Conservation (phyloP, 345 rosid genomes). For the Laguncularia racemosa region DNA sequence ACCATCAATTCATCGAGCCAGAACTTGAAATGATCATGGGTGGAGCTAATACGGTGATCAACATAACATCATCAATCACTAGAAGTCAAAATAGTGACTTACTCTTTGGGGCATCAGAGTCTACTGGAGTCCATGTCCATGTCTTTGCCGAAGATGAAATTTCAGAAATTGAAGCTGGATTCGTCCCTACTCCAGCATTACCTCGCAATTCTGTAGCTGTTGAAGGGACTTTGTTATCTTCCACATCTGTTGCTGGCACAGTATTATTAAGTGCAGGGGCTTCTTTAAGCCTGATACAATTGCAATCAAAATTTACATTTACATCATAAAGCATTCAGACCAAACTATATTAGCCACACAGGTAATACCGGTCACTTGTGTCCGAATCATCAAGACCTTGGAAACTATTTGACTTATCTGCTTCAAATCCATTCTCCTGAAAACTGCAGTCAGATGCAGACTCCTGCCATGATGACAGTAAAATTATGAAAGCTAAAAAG, state of each 20-base stretch:
- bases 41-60: too few relatives aligned
- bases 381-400: conserved; percentile 23
- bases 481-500: not conserved
- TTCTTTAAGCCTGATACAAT: conserved; percentile 41
- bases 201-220: conserved; percentile 20
- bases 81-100: conserved; percentile 17
- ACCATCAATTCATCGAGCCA: too few relatives aligned
- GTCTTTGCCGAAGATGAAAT: conserved; percentile 33
- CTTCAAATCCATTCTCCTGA: conserved; percentile 46
- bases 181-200: conserved; percentile 22
- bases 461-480: conserved; percentile 36
- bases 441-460: conserved; percentile 39
- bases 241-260: conserved; percentile 22
- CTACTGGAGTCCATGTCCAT: conserved; percentile 49
- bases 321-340: conserved; percentile 13
- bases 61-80: too few relatives aligned
- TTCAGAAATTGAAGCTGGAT: conserved; percentile 17
- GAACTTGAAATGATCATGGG: too few relatives aligned
- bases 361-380: conserved; percentile 41
- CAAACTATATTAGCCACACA: conserved; percentile 7
- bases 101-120: conserved; percentile 71
- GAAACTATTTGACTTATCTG: conserved; percentile 36
- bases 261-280: conserved; percentile 28
- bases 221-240: conserved; percentile 26
- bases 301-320: conserved; percentile 9